Evolutionary conservation across 306 rosid species (phyloP).

Genomic region (Gillenia trifoliata): DNA sequence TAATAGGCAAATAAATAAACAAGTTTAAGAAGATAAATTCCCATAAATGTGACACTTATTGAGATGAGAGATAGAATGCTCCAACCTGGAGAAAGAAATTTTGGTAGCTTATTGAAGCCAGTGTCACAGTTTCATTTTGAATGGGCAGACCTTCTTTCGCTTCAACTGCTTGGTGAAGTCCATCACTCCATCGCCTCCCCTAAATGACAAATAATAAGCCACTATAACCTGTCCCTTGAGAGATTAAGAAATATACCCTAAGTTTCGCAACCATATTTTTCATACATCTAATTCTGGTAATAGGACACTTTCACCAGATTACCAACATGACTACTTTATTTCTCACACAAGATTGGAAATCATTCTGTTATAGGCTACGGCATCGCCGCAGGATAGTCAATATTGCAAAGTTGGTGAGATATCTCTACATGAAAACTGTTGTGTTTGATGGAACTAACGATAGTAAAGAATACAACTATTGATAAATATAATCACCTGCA

Average conservation of each 20-base stretch:
- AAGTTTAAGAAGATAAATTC: conserved; percentile 7
- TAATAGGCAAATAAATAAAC: conserved; percentile 10
- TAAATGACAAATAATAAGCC: conserved; percentile 26
- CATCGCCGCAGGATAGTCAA: not conserved
- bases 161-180: conserved; percentile 99
- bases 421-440: not conserved
- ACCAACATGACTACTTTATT: not conserved
- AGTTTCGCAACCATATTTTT: not conserved
- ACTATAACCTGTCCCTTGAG: conserved; percentile 22
- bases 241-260: conserved; percentile 13
- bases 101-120: conserved; percentile 98
- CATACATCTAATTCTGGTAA: not conserved
- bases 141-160: conserved; percentile 95
- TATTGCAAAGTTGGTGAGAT: not conserved
- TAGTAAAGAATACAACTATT: not conserved
- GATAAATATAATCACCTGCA: conserved; percentile 62
- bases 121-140: conserved; percentile 92
- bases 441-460: not conserved
- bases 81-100: conserved; percentile 97
- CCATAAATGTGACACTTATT: conserved; percentile 11
- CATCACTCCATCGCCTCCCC: conserved; percentile 99
- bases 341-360: not conserved
- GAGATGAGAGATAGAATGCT: conserved; percentile 21
- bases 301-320: not conserved
- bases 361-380: not conserved